Percentiles rank a stretch among this genome's conserved stretches.
These are phyloP conservation scores for Cyclospora cayetanensis DNA, from an alignment of 169 alveolate genomes.

Conservation along the genomic window DNA sequence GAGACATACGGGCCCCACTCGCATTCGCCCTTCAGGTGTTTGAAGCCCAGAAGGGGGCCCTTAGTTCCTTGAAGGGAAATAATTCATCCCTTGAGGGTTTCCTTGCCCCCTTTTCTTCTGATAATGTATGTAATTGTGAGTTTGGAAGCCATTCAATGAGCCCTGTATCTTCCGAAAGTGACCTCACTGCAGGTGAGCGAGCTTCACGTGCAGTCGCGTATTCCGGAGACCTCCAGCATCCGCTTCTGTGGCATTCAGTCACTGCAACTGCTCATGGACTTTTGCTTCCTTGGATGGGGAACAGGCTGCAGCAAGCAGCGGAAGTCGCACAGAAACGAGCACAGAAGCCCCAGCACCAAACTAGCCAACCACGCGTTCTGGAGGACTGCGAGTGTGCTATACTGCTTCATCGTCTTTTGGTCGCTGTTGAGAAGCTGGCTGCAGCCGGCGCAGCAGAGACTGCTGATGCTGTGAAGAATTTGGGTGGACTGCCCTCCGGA, in stretches of 20 bases:
- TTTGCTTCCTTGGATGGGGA: background rate
- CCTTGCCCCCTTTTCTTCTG: too few relatives aligned
- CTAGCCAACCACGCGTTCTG: background rate
- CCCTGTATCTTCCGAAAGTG: too few relatives aligned
- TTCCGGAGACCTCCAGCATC: too few relatives aligned
- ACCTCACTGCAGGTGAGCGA: too few relatives aligned
- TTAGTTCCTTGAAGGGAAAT: background rate
- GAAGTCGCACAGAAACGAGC: background rate
- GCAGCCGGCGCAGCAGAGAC: background rate
- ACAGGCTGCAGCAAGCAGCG: background rate
- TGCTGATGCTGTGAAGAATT: background rate
- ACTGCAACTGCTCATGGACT: background rate
- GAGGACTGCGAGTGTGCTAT: background rate
- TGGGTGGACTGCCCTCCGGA: background rate
- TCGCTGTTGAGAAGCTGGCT: background rate
- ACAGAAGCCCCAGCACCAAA: constrained; percentile 31
- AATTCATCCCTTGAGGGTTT: too few relatives aligned
- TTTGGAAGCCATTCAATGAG: too few relatives aligned
- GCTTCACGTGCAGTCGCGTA: too few relatives aligned
- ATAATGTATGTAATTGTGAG: too few relatives aligned
- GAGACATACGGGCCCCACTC: background rate
- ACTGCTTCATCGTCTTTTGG: background rate
- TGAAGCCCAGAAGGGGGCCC: background rate
- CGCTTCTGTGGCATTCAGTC: constrained; percentile 14
- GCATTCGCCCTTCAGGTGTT: background rate